phyloP scores from a whole-genome alignment of 2,329 filamentous ascomycete species.

The Metarhizium brunneum region DNA sequence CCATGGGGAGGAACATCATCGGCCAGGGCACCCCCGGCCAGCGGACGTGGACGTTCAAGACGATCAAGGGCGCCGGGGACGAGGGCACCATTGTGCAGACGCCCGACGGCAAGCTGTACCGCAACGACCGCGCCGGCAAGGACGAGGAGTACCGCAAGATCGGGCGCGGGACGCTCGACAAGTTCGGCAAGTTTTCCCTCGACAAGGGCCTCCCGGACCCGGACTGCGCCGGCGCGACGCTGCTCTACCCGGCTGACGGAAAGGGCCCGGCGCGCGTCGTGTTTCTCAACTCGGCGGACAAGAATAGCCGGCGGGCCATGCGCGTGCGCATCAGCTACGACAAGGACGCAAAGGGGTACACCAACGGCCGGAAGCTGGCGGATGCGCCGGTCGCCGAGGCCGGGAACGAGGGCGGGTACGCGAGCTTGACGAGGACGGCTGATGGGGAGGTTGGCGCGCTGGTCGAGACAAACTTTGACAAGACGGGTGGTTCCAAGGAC shows the following conservation, averaged over 20 bases:
- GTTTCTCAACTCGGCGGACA: conserved; percentile 13
- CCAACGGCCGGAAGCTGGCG: conserved; percentile 9
- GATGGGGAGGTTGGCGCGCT: conserved; percentile 11
- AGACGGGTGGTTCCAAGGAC: conserved; percentile 4
- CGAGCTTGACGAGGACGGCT: conserved; percentile 12
- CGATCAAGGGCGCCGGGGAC: conserved; percentile 8
- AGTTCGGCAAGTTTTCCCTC: conserved; percentile 7
- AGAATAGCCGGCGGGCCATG: conserved; percentile 8
- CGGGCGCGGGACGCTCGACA: conserved; percentile 8
- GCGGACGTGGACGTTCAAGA: conserved; percentile 11
- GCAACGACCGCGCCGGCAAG: conserved; percentile 9
- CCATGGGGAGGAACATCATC: conserved; percentile 14
- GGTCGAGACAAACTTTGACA: conserved; percentile 12
- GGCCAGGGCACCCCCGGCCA: conserved; percentile 11
- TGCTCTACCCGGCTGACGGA: conserved; percentile 6
- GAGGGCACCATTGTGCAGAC: conserved; percentile 13
- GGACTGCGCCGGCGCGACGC: conserved; percentile 4
- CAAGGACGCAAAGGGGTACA: conserved; percentile 10
- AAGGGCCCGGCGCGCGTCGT: conserved; percentile 9
- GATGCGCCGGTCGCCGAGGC: conserved; percentile 7
- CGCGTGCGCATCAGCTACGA: conserved; percentile 13
- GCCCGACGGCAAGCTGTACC: conserved; percentile 10
- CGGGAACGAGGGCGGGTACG: conserved; percentile 12
- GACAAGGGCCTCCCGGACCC: conserved; percentile 12
- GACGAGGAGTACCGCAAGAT: conserved; percentile 8